Percentiles rank a stretch among this genome's conserved stretches.
These are phyloP conservation scores for Edaphochlamys debaryana DNA, from an alignment of 139 green algal genomes.

Conservation along the genomic window DNA sequence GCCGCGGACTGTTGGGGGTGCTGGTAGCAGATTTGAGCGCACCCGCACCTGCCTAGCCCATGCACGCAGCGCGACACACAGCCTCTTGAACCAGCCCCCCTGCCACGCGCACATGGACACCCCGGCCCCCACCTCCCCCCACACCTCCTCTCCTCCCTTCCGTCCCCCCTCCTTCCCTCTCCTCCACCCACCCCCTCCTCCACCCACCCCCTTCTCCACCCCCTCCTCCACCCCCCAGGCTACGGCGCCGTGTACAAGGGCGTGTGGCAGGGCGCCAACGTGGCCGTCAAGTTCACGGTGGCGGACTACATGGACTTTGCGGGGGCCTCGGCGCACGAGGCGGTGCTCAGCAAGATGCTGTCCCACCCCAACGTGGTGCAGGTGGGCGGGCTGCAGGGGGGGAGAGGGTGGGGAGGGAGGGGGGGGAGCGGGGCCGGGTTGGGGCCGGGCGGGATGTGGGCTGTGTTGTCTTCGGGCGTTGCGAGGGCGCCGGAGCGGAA, in stretches of 20 bases:
- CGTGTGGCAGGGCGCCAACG: constrained; percentile 41
- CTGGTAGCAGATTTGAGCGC: too few species aligned
- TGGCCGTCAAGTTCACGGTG: constrained; percentile 44
- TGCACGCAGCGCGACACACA: too few species aligned
- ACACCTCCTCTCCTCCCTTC: neutral
- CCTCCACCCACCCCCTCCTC: neutral
- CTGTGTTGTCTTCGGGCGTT: too few species aligned
- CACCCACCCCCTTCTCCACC: too few species aligned
- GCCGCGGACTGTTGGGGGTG: too few species aligned
- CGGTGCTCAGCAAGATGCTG: constrained; percentile 37
- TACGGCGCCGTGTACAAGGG: constrained; percentile 44
- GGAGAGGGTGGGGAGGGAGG: neutral
- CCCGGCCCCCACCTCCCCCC: too few species aligned
- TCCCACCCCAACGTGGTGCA: constrained; percentile 38
- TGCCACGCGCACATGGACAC: too few species aligned
- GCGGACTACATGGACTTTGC: constrained; percentile 42
- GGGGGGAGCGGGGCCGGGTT: neutral
- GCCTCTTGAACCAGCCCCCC: too few species aligned
- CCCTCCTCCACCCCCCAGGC: neutral
- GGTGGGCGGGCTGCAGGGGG: neutral
- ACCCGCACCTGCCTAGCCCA: too few species aligned
- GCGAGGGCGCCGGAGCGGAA: too few species aligned
- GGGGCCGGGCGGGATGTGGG: too few species aligned
- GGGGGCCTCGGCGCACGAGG: constrained; percentile 39
- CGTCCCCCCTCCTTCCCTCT: neutral